Conservation (phyloP, 257 asterid genomes). For the Capsicum pubescens region DNA sequence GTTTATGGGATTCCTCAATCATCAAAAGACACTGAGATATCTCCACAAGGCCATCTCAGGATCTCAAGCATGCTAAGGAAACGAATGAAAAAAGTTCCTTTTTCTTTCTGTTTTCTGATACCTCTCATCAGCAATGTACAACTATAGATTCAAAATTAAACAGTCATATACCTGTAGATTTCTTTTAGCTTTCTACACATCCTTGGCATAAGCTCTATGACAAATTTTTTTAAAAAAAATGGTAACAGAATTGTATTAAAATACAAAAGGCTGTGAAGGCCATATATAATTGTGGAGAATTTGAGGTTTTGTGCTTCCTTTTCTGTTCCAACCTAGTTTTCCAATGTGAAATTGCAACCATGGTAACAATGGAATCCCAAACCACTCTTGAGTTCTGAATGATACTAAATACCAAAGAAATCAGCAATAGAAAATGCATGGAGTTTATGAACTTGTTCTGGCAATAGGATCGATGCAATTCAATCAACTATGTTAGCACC, state of each 20-base stretch:
- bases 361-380: neutral
- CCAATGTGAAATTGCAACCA: neutral
- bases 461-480: neutral
- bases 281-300: too few relatives aligned
- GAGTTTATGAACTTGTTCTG: neutral
- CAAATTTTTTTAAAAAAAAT: too few relatives aligned
- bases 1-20: constrained; percentile 64
- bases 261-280: too few relatives aligned
- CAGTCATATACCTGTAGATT: neutral
- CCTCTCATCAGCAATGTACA: neutral
- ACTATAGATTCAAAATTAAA: neutral
- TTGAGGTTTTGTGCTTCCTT: too few relatives aligned
- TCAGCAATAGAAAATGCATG: neutral
- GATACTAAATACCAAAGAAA: neutral
- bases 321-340: too few relatives aligned
- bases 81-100: too few relatives aligned
- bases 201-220: too few relatives aligned
- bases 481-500: neutral
- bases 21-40: constrained; percentile 42
- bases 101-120: neutral
- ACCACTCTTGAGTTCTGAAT: neutral
- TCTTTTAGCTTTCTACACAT: too few relatives aligned
- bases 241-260: too few relatives aligned
- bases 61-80: constrained; percentile 27
- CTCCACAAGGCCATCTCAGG: constrained; percentile 38